Evolutionary conservation across 352 stramenopile species (phyloP).

Genomic region (Lagenidium giganteum): DNA sequence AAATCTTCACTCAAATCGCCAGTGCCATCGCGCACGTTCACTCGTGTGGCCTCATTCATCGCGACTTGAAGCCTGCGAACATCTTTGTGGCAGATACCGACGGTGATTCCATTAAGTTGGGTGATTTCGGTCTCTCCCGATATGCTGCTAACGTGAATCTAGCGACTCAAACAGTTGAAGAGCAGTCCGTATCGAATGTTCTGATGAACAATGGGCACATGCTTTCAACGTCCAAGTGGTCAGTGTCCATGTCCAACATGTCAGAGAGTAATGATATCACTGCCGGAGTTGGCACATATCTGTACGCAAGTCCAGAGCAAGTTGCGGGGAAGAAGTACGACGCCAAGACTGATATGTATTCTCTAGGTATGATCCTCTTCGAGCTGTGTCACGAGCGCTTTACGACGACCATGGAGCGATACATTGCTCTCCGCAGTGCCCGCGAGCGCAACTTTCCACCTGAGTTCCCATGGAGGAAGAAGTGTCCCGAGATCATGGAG

Average conservation of each 20-base stretch:
- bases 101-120: conserved; percentile 84
- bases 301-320: conserved; percentile 89
- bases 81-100: conserved; percentile 88
- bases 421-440: conserved; percentile 70
- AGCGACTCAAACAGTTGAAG: conserved; percentile 14
- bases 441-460: conserved; percentile 64
- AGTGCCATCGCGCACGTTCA: conserved; percentile 89
- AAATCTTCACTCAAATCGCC: conserved; percentile 87
- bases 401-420: conserved; percentile 86
- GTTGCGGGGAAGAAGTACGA: conserved; percentile 89
- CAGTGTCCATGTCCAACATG: conserved; percentile 46
- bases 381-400: conserved; percentile 89
- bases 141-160: conserved; percentile 81
- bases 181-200: conserved; percentile 3
- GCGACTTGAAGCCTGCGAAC: conserved; percentile 90
- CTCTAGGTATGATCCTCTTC: conserved; percentile 90
- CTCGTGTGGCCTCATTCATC: conserved; percentile 87
- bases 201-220: conserved; percentile 9
- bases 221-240: conserved; percentile 55
- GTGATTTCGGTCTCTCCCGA: conserved; percentile 86
- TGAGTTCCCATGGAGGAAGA: conserved; percentile 39
- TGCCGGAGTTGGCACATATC: conserved; percentile 84
- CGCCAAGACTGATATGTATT: conserved; percentile 89
- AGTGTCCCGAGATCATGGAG: conserved; percentile 59
- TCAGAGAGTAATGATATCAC: conserved; percentile 83